Base-by-base conservation (phyloP, 352 stramenopile species). In the Phytophthora pluvialis region DNA sequence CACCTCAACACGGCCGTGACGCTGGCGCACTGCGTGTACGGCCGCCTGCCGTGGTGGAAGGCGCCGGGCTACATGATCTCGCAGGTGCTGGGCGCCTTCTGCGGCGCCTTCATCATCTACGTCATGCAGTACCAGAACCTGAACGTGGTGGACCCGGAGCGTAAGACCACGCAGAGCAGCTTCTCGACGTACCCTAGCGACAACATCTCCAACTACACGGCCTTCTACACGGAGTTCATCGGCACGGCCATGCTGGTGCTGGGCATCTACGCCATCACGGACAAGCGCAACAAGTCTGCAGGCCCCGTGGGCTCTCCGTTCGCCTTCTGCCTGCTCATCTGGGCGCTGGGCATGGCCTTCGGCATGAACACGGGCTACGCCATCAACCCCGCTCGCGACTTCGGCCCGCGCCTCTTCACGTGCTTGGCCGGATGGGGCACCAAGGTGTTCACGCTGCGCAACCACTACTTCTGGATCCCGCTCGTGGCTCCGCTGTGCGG, bases 1-100 rank as follows among this genome's bases (percentile, higher is more conserved):
- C 72, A 90, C 64, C 29, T 90, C 8, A 90, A 90, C 64, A 75
- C 76, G 5, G 68, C 81, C 9, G 72, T 90, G 39, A 83, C 78
- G 4, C 38, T 87, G 18, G 65, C 77, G 0, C 70, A 81, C 40
- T 79, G 72, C 15, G 56, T 80, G 3, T 86, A 74, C 60, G 51
- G 64, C 26, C 56, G 67, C 5, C 36, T 90, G 12, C 63, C 72
- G 54, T 85, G 75, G 77, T 58, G 60, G 55, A 83, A 85, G 26
- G 66, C 78, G 1, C 74, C 73, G 0, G 67, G 65, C 9, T 89
- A 85, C 54, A 64, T 81, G 25, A 9, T 80, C 9, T 64, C 77
- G 10, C 80, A 89, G 43, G 26, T 75, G 5, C 16, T 84, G 11
- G 80, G 60, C 9, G 73, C 67, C 5, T 85, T 89, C 44, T 50